Percentiles rank a stretch among this genome's conserved stretches.
phyloP scores from a whole-genome alignment of 2,329 filamentous ascomycete genomes.

The Fusarium sp. region DNA sequence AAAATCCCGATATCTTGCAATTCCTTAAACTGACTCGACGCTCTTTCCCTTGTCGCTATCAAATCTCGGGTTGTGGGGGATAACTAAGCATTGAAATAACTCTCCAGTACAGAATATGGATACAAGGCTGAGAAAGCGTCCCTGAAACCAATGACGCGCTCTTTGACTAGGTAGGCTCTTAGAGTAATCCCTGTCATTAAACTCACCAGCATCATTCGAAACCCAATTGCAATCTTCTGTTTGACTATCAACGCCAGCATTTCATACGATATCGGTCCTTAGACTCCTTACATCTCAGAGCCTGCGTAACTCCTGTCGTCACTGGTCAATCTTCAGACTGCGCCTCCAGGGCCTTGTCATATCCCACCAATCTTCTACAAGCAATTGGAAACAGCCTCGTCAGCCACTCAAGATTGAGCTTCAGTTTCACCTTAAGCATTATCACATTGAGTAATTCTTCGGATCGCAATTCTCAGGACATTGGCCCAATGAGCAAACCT shows the following conservation, averaged over 20 bases:
- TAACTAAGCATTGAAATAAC: neutral
- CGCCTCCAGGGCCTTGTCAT: neutral
- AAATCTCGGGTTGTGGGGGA: constrained; percentile 40
- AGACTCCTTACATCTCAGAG: neutral
- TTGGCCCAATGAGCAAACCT: constrained; percentile 71
- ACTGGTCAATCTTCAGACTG: constrained; percentile 1
- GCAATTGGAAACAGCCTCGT: constrained; percentile 41
- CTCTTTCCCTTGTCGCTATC: constrained; percentile 21
- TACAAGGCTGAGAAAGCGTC: constrained; percentile 35
- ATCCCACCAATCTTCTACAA: constrained; percentile 28
- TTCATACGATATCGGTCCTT: constrained; percentile 9
- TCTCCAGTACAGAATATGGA: neutral
- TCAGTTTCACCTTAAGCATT: neutral
- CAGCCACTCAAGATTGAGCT: constrained; percentile 6
- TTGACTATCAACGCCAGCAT: constrained; percentile 12
- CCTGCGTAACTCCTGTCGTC: constrained; percentile 11
- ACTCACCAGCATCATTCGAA: constrained; percentile 8
- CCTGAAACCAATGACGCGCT: constrained; percentile 46
- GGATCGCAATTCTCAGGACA: neutral
- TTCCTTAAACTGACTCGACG: constrained; percentile 4
- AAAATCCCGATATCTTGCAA: neutral
- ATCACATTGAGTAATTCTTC: constrained; percentile 10
- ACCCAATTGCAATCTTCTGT: constrained; percentile 15
- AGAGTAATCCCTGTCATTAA: constrained; percentile 25
- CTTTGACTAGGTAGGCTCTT: constrained; percentile 15